Evolutionary conservation across 2,329 filamentous ascomycete species (phyloP).

Genomic region (Alternaria arbusti): DNA sequence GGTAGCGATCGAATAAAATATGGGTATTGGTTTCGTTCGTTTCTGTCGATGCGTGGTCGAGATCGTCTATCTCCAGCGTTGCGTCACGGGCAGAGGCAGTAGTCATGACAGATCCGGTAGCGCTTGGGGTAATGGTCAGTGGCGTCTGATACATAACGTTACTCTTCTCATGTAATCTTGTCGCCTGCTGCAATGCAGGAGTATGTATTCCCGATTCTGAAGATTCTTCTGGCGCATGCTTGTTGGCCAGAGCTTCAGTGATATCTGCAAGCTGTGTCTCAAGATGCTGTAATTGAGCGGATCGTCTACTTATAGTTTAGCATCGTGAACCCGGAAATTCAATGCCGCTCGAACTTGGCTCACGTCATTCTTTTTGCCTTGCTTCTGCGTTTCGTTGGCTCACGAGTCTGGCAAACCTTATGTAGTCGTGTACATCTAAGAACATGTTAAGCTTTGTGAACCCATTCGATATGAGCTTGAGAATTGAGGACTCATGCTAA

Average conservation of each 20-base stretch:
- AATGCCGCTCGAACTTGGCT: neutral
- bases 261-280: neutral
- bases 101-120: neutral
- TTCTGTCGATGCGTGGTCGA: neutral
- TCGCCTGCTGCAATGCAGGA: neutral
- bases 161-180: neutral
- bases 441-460: neutral
- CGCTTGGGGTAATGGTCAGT: neutral
- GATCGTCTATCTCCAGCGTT: neutral
- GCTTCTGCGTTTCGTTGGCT: neutral
- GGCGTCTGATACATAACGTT: neutral
- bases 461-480: neutral
- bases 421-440: neutral
- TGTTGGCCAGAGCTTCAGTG: neutral
- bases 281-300: neutral
- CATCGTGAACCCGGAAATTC: rapidly evolving
- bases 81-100: neutral
- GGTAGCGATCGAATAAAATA: neutral
- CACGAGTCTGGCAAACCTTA: neutral
- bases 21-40: neutral
- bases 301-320: neutral
- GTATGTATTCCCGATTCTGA: neutral
- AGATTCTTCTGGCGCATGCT: neutral
- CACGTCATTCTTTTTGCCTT: neutral
- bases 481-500: neutral